Evolutionary conservation across 2,329 filamentous ascomycete species (phyloP).

Genomic region (Beauveria sp.): DNA sequence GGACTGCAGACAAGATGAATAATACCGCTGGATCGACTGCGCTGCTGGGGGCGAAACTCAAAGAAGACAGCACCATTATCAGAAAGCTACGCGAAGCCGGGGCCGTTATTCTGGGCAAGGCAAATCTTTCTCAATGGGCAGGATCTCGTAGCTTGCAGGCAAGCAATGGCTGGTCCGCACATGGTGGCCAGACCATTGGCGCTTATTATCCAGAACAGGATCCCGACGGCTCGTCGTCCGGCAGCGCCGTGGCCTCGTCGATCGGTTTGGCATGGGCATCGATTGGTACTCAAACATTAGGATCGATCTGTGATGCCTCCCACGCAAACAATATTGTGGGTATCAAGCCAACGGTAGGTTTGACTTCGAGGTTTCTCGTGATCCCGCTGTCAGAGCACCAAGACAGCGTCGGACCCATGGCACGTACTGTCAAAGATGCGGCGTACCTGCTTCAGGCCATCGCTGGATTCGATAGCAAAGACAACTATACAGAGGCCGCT

Average conservation of each 20-base stretch:
- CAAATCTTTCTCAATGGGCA: conserved; percentile 58
- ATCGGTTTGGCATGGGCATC: conserved; percentile 47
- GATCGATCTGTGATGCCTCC: conserved; percentile 53
- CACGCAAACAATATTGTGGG: conserved; percentile 54
- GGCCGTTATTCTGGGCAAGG: conserved; percentile 58
- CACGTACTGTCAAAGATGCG: conserved; percentile 57
- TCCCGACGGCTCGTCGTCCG: conserved; percentile 53
- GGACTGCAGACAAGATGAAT: conserved; percentile 53
- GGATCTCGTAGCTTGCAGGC: conserved; percentile 51
- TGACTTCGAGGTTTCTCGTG: conserved; percentile 55
- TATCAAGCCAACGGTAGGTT: conserved; percentile 60
- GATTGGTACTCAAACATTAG: conserved; percentile 48
- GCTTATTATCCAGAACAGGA: conserved; percentile 56
- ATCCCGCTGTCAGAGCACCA: conserved; percentile 58
- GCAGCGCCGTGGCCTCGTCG: conserved; percentile 54
- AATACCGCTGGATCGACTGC: conserved; percentile 58
- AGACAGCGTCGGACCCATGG: conserved; percentile 60
- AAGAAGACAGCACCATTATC: conserved; percentile 50
- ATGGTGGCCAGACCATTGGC: conserved; percentile 53
- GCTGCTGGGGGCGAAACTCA: conserved; percentile 49
- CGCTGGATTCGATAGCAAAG: conserved; percentile 49
- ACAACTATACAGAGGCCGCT: conserved; percentile 58
- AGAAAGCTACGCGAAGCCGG: conserved; percentile 53
- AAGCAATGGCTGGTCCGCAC: conserved; percentile 56
- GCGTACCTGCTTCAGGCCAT: conserved; percentile 56